Evolutionary conservation across 2,329 filamentous ascomycete species (phyloP).

Genomic region (Aureobasidium zeae): DNA sequence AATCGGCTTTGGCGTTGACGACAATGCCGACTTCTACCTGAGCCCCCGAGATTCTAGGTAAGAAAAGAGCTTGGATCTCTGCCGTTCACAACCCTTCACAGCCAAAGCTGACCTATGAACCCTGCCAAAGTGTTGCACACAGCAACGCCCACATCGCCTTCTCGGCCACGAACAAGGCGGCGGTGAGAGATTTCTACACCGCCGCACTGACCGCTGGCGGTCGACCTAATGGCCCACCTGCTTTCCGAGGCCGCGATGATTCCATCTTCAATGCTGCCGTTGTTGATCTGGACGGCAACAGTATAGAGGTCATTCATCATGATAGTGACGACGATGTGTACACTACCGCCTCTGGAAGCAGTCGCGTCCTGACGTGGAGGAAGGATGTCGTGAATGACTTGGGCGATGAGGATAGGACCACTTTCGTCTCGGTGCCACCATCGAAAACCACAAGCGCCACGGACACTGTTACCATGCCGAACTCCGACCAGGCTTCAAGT

Average conservation of each 20-base stretch:
- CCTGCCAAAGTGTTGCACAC: conserved; percentile 34
- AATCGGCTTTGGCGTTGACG: conserved; percentile 51
- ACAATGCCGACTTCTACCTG: conserved; percentile 56
- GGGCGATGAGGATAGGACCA: conserved; percentile 25
- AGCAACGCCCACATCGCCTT: conserved; percentile 56
- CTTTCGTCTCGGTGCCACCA: conserved; percentile 5
- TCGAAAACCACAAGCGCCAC: not conserved
- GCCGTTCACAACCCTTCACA: no score
- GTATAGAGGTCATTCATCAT: conserved; percentile 65
- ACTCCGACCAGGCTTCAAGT: conserved; percentile 22
- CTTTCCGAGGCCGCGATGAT: conserved; percentile 43
- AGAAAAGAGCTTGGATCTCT: not conserved
- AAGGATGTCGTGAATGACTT: conserved; percentile 20
- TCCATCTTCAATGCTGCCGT: conserved; percentile 55
- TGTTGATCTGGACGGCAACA: conserved; percentile 74
- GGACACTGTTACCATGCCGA: not conserved
- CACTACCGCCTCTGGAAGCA: conserved; percentile 22
- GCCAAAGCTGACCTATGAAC: conserved; percentile 13
- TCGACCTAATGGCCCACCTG: conserved; percentile 48
- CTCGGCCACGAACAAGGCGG: conserved; percentile 54
- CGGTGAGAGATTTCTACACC: conserved; percentile 63
- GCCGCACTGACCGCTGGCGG: conserved; percentile 58
- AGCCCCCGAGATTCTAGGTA: conserved; percentile 34
- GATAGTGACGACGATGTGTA: conserved; percentile 29
- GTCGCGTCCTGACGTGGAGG: conserved; percentile 40